Percentiles rank a stretch among this genome's conserved stretches.
Conservation (phyloP, 306 rosid species). For the Gillenia trifoliata region DNA sequence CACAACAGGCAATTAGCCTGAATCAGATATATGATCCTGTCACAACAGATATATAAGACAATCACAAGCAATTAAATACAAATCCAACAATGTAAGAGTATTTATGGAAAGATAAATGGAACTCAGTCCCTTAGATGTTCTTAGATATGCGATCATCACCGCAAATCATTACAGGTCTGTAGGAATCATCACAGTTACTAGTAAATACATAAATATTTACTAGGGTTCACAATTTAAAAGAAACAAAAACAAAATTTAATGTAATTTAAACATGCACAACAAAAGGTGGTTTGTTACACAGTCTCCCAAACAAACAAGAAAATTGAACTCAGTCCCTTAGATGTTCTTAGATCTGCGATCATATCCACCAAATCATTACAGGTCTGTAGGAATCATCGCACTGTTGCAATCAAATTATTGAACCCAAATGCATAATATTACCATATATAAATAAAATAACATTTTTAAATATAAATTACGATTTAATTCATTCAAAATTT, state of each 20-base stretch:
- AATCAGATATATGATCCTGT: background rate
- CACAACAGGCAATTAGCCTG: background rate
- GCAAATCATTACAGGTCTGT: conserved; percentile 43
- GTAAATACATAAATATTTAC: background rate
- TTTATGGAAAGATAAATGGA: background rate
- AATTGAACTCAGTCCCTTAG: background rate
- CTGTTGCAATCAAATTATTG: background rate
- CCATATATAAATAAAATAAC: background rate
- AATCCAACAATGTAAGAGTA: background rate
- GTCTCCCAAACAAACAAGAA: background rate
- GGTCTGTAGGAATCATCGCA: conserved; percentile 5
- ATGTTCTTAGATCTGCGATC: background rate
- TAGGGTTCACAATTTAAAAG: background rate
- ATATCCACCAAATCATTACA: background rate
- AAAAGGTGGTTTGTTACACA: background rate
- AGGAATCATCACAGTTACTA: conserved; percentile 1
- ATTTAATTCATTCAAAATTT: conserved; percentile 14
- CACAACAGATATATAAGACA: no score
- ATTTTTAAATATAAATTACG: background rate
- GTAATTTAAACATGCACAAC: background rate
- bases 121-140: conserved; percentile 82
- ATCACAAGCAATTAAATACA: background rate
- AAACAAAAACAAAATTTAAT: background rate
- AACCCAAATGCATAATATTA: background rate
- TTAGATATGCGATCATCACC: conserved; percentile 48